Conservation (phyloP, 768 basidiomycete species). For the Leccinum sublutescens region DNA sequence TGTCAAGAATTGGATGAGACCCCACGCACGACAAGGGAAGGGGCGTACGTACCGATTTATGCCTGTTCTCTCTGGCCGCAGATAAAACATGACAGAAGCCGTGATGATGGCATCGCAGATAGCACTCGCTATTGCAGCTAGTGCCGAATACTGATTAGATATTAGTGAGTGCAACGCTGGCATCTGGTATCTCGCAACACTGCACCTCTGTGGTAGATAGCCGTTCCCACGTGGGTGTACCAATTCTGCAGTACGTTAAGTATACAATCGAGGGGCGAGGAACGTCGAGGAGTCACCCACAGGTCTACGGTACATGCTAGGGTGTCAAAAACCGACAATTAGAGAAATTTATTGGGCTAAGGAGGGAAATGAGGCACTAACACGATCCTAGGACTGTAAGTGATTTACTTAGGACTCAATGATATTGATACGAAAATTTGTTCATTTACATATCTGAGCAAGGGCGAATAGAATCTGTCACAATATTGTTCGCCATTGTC, state of each 20-base stretch:
- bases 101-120: constrained; percentile 24
- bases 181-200: too few relatives aligned
- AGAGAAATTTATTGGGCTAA: not conserved
- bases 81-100: constrained; percentile 11
- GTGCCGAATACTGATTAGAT: constrained; percentile 5
- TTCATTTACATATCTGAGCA: constrained; percentile 15
- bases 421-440: not conserved
- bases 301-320: constrained; percentile 2
- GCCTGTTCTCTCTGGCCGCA: constrained; percentile 13
- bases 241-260: constrained; percentile 6
- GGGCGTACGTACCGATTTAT: constrained; percentile 9
- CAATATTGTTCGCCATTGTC: not conserved
- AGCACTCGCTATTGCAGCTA: constrained; percentile 16
- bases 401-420: not conserved
- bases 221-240: constrained; percentile 3
- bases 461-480: constrained; percentile 7
- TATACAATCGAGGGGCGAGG: not conserved
- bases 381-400: constrained; percentile 14
- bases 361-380: constrained; percentile 3
- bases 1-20: not conserved
- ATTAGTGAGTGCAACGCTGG: not conserved
- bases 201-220: constrained; percentile 8
- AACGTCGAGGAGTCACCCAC: constrained; percentile 6
- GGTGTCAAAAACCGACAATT: not conserved
- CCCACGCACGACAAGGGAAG: too few relatives aligned